These are phyloP conservation scores for Cymbopogon citratus DNA, from an alignment of 176 grass and related monocot species.

Conservation along the genomic window DNA sequence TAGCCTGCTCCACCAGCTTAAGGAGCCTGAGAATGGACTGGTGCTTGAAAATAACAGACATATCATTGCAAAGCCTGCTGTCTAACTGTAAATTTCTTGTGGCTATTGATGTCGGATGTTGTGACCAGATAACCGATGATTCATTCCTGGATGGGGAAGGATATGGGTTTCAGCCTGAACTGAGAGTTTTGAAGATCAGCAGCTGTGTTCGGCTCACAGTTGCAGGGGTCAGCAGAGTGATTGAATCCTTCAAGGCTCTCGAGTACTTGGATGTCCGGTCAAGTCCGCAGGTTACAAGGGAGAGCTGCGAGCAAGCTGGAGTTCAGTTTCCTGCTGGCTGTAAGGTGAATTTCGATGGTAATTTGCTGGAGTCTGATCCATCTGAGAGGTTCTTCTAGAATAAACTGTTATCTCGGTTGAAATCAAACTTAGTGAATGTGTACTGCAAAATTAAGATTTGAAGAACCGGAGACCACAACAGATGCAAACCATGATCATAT, in stretches of 20 bases:
- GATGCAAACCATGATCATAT: not conserved
- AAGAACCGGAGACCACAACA: not conserved
- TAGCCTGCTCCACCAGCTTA: constrained; percentile 52
- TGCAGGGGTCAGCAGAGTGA: constrained; percentile 25
- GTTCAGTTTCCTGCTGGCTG: constrained; percentile 58
- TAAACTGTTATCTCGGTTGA: not conserved
- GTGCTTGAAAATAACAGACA: constrained; percentile 68
- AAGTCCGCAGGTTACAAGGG: constrained; percentile 53
- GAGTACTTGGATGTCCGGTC: constrained; percentile 68
- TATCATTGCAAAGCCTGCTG: constrained; percentile 48
- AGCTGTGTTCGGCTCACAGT: constrained; percentile 45
- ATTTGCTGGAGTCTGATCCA: constrained; percentile 38
- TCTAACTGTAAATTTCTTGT: constrained; percentile 59
- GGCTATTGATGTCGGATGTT: constrained; percentile 74
- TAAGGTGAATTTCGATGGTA: constrained; percentile 66
- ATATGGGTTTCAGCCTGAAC: constrained; percentile 29
- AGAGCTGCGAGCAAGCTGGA: constrained; percentile 61
- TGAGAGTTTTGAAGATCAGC: constrained; percentile 60
- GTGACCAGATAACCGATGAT: constrained; percentile 56
- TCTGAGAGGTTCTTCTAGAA: constrained; percentile 62
- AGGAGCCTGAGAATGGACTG: constrained; percentile 58
- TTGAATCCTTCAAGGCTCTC: constrained; percentile 44
- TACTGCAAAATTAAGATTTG: not conserved
- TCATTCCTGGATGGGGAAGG: constrained; percentile 41
- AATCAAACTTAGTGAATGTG: not conserved